Percentiles rank a stretch among this genome's conserved stretches.
phyloP scores from a whole-genome alignment of 345 rosid genomes.

The Corchorus olitorius region DNA sequence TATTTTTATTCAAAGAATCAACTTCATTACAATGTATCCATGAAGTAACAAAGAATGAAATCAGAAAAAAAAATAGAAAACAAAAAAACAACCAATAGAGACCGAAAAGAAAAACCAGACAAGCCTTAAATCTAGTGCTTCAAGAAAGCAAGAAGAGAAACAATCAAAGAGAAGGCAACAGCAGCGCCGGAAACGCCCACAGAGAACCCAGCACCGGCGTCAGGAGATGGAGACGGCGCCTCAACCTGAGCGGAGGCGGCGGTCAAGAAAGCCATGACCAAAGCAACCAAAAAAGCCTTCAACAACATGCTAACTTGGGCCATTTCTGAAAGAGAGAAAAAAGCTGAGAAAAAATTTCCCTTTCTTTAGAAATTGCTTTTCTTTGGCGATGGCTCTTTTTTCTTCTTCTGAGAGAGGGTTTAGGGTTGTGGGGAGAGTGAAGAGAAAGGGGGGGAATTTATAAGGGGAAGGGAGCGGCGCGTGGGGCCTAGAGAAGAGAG shows the following conservation, averaged over 20 bases:
- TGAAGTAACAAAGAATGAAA: neutral
- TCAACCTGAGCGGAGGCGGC: conserved; percentile 42
- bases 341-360: neutral
- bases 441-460: neutral
- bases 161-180: conserved; percentile 28
- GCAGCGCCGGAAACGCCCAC: conserved; percentile 28
- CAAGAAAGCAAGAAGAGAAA: conserved; percentile 35
- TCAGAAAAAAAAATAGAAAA: neutral
- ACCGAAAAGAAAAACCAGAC: neutral
- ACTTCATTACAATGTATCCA: neutral
- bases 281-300: conserved; percentile 15
- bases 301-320: conserved; percentile 31
- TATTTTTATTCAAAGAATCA: neutral
- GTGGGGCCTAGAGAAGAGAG: conserved; percentile 17
- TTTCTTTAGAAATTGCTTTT: neutral
- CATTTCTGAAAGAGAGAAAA: conserved; percentile 21
- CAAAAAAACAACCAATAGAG: too few relatives aligned
- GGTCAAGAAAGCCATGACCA: conserved; percentile 19
- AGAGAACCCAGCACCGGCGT: conserved; percentile 37
- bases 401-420: too few relatives aligned
- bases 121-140: conserved; percentile 1
- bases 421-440: neutral
- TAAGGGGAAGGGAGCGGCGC: conserved; percentile 2
- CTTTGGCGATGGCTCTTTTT: too few relatives aligned
- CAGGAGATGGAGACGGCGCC: conserved; percentile 36